phyloP scores from a whole-genome alignment of 805 yeast species.

The Pichia nanzhaoensis region DNA sequence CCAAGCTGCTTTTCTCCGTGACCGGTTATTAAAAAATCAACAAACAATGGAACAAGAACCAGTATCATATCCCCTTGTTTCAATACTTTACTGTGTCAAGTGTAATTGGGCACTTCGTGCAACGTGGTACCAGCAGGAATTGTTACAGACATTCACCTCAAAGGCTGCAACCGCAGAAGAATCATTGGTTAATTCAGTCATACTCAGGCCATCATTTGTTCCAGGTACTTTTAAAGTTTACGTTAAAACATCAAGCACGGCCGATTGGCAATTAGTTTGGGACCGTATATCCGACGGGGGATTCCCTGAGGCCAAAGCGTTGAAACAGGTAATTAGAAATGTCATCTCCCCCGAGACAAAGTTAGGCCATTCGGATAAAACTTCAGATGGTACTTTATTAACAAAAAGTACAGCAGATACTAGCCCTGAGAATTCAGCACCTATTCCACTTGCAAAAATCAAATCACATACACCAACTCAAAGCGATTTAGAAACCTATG shows the following conservation, averaged over 20 bases:
- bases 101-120: conserved; percentile 90
- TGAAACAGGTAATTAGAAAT: conserved; percentile 63
- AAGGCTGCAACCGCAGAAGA: conserved; percentile 23
- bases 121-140: conserved; percentile 80
- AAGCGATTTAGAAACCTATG: conserved; percentile 2
- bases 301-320: conserved; percentile 78
- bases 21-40: too few relatives aligned
- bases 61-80: conserved; percentile 47
- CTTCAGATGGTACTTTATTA: conserved; percentile 2
- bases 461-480: conserved; percentile 4
- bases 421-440: background rate
- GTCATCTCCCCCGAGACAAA: conserved; percentile 44
- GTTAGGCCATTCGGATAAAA: conserved; percentile 61
- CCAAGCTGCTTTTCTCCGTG: too few relatives aligned
- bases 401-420: background rate
- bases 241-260: conserved; percentile 30
- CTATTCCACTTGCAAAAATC: background rate
- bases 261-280: conserved; percentile 42
- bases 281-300: conserved; percentile 61
- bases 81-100: conserved; percentile 69
- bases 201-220: conserved; percentile 38
- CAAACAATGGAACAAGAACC: conserved; percentile 8
- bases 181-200: conserved; percentile 43
- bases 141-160: conserved; percentile 64
- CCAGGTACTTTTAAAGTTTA: conserved; percentile 57